Percentiles rank a stretch among this genome's conserved stretches.
Conservation (phyloP, 2,329 filamentous ascomycete species). For the Beauveria varroae region DNA sequence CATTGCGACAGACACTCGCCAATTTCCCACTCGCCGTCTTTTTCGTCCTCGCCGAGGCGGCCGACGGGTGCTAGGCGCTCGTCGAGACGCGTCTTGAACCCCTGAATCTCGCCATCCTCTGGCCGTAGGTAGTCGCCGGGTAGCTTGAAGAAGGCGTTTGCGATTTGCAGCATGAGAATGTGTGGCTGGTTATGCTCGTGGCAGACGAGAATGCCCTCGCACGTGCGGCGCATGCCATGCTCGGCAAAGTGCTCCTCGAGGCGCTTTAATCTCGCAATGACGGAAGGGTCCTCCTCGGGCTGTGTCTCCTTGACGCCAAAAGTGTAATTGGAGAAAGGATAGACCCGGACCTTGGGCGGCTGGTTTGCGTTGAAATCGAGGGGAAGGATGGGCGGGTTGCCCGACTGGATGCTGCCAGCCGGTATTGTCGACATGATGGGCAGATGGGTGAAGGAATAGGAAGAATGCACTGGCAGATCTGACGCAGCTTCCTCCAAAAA, state of each 20-base stretch:
- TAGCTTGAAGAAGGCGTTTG: slow-evolving; percentile 98
- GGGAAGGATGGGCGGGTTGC: slow-evolving; percentile 69
- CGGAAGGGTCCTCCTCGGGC: slow-evolving; percentile 93
- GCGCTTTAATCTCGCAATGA: slow-evolving; percentile 83
- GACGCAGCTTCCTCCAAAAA: neutral
- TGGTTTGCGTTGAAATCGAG: slow-evolving; percentile 84
- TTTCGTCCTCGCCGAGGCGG: slow-evolving; percentile 75
- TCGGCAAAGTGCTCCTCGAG: slow-evolving; percentile 91
- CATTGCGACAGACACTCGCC: slow-evolving; percentile 94
- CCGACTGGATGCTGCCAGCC: slow-evolving; percentile 66
- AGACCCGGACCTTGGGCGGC: slow-evolving; percentile 81
- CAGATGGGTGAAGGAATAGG: neutral
- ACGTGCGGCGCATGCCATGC: slow-evolving; percentile 94
- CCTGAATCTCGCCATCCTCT: slow-evolving; percentile 83
- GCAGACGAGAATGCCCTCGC: slow-evolving; percentile 93
- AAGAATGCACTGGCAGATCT: neutral
- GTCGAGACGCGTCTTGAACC: slow-evolving; percentile 91
- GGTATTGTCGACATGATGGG: slow-evolving; percentile 75
- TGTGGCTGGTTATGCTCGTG: slow-evolving; percentile 99
- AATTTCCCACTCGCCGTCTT: slow-evolving; percentile 82
- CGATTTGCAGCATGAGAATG: slow-evolving; percentile 98
- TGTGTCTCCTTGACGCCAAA: slow-evolving; percentile 98
- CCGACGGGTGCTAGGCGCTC: slow-evolving; percentile 91
- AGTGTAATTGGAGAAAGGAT: slow-evolving; percentile 95
- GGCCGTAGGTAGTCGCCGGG: slow-evolving; percentile 90